phyloP scores from a whole-genome alignment of 495 filamentous ascomycete species.

The Lophiostoma macrostomum region DNA sequence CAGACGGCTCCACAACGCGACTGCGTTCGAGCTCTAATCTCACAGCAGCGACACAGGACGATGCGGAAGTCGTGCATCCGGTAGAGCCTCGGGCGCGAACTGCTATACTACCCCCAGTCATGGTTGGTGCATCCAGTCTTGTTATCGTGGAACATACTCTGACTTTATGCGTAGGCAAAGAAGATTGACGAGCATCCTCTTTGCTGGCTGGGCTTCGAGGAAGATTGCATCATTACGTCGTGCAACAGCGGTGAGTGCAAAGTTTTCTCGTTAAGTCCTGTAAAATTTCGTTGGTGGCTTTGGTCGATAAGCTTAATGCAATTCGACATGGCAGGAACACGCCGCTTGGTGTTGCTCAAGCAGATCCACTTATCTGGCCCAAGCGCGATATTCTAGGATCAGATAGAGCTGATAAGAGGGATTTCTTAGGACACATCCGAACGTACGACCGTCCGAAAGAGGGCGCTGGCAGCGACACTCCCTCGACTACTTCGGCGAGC shows the following conservation, averaged over 20 bases:
- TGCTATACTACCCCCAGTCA: slow-evolving; percentile 87
- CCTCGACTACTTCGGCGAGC: slow-evolving; percentile 34
- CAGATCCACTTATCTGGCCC: no score
- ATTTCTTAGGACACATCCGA: slow-evolving; percentile 69
- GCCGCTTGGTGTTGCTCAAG: slow-evolving; percentile 10
- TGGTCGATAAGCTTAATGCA: slow-evolving; percentile 18
- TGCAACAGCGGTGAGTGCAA: slow-evolving; percentile 71
- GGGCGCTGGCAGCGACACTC: slow-evolving; percentile 44
- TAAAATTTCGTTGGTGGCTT: not conserved
- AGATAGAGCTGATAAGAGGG: slow-evolving; percentile 25
- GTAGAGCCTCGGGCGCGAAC: slow-evolving; percentile 77
- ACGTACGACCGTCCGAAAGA: slow-evolving; percentile 81
- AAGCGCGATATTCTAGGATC: no score
- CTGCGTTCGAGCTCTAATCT: slow-evolving; percentile 65
- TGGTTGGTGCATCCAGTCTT: slow-evolving; percentile 53
- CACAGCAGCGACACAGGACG: slow-evolving; percentile 48
- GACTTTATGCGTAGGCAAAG: slow-evolving; percentile 62
- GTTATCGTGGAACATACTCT: slow-evolving; percentile 8
- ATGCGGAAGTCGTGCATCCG: slow-evolving; percentile 60
- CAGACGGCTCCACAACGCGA: slow-evolving; percentile 46
- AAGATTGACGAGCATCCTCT: slow-evolving; percentile 79
- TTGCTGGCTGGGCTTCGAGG: slow-evolving; percentile 85
- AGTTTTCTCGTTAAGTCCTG: slow-evolving; percentile 14
- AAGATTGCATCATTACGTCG: slow-evolving; percentile 87
- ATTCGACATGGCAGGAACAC: slow-evolving; percentile 22